Conservation (phyloP, 768 basidiomycete species). For the Clathrus columnatus region DNA sequence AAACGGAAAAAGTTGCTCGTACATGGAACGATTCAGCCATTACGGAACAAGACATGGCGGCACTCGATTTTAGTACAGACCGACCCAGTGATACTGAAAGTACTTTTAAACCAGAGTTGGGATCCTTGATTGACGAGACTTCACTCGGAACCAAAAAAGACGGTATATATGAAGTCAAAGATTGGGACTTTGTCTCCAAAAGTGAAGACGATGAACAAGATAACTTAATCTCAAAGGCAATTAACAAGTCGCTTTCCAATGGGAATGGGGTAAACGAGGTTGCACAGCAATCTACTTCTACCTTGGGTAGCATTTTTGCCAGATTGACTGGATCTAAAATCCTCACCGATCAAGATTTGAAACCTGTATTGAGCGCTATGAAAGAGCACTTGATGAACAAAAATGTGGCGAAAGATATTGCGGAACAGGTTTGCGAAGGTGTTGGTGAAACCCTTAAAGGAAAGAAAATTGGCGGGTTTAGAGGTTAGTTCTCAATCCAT, state of each 20-base stretch:
- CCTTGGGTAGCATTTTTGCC: constrained; percentile 68
- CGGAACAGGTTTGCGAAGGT: constrained; percentile 89
- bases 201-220: constrained; percentile 33
- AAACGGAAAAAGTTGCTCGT: constrained; percentile 65
- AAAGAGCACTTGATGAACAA: constrained; percentile 98
- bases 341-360: constrained; percentile 72
- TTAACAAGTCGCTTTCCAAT: constrained; percentile 28
- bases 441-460: constrained; percentile 88
- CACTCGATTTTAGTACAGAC: constrained; percentile 73
- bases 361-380: constrained; percentile 87
- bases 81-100: constrained; percentile 13
- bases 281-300: constrained; percentile 29
- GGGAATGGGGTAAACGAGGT: constrained; percentile 22
- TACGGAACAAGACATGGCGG: constrained; percentile 84
- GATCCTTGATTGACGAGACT: constrained; percentile 54
- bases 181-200: constrained; percentile 69
- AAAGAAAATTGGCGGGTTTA: constrained; percentile 83
- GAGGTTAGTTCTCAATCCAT: constrained; percentile 45
- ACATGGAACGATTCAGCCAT: constrained; percentile 88
- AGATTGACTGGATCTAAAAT: constrained; percentile 80
- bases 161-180: constrained; percentile 60
- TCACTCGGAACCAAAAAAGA: constrained; percentile 76
- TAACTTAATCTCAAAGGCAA: constrained; percentile 51
- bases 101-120: constrained; percentile 36
- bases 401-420: constrained; percentile 94